A percentile compares a stretch with the other conserved stretches of the same genome.
Evolutionary conservation across 2,329 filamentous ascomycete species (phyloP).

Genomic region (Blumeria graminis): DNA sequence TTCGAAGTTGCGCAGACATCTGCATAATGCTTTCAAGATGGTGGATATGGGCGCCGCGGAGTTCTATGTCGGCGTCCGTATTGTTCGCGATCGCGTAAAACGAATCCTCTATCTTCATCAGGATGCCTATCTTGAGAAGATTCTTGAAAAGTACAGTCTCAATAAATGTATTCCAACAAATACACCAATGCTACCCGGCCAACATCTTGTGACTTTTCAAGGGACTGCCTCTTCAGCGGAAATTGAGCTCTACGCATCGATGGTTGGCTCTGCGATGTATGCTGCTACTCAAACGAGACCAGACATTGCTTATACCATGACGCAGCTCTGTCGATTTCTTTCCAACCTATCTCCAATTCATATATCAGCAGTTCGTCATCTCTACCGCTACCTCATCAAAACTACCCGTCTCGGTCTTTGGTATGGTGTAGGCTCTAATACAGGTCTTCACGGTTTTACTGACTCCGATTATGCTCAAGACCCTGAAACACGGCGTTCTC

Average conservation of each 20-base stretch:
- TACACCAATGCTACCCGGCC: neutral
- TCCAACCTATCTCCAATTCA: neutral
- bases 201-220: neutral
- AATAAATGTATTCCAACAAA: neutral
- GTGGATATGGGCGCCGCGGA: too few species aligned
- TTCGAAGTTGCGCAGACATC: too few species aligned
- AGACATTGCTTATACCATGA: neutral
- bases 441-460: too few species aligned
- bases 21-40: too few species aligned
- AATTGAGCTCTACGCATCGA: neutral
- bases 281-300: neutral
- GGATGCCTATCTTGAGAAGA: neutral
- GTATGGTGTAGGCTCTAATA: too few species aligned
- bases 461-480: too few species aligned
- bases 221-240: neutral
- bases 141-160: neutral
- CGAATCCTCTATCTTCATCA: neutral
- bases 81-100: too few species aligned
- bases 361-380: neutral
- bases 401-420: neutral
- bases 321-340: neutral
- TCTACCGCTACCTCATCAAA: neutral
- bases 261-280: neutral
- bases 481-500: too few species aligned
- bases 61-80: too few species aligned